Evolutionary conservation across 352 stramenopile species (phyloP).

Genomic region (Pythium utonaiense): DNA sequence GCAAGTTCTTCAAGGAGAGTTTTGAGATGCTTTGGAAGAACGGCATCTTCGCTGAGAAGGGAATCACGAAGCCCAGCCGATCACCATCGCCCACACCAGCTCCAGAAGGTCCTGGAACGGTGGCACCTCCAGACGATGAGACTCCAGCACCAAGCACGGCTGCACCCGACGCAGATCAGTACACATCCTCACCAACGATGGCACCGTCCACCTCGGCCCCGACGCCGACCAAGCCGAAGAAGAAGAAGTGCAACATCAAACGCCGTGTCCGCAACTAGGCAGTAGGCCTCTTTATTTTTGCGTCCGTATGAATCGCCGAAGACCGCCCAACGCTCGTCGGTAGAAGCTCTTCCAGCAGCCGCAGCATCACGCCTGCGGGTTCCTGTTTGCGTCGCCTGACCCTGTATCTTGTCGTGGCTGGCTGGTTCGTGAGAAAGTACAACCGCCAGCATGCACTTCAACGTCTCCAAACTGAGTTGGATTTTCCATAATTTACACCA

Average conservation of each 20-base stretch:
- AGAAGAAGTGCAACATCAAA: background rate
- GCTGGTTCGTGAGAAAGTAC: background rate
- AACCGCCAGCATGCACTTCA: slow-evolving; percentile 10
- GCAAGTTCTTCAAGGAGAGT: slow-evolving; percentile 29
- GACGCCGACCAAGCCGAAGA: background rate
- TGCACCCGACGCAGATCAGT: background rate
- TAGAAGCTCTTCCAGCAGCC: too few species aligned
- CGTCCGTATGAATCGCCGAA: background rate
- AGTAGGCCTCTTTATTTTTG: background rate
- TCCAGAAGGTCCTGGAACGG: too few species aligned
- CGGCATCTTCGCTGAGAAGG: slow-evolving; percentile 25
- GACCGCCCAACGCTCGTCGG: background rate
- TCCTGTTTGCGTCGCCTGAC: too few species aligned
- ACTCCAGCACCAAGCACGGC: background rate
- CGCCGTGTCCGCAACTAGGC: background rate
- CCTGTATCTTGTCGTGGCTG: too few species aligned
- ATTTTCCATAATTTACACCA: background rate
- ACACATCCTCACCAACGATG: background rate
- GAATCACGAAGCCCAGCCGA: background rate
- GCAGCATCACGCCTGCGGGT: too few species aligned
- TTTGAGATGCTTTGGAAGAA: slow-evolving; percentile 36
- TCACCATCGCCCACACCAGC: background rate
- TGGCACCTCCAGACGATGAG: background rate
- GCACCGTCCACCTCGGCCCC: background rate
- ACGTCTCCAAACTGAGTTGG: slow-evolving; percentile 2